These are phyloP conservation scores for Alopecurus myosuroides DNA, from an alignment of 176 grass and related monocot genomes.

Conservation along the genomic window DNA sequence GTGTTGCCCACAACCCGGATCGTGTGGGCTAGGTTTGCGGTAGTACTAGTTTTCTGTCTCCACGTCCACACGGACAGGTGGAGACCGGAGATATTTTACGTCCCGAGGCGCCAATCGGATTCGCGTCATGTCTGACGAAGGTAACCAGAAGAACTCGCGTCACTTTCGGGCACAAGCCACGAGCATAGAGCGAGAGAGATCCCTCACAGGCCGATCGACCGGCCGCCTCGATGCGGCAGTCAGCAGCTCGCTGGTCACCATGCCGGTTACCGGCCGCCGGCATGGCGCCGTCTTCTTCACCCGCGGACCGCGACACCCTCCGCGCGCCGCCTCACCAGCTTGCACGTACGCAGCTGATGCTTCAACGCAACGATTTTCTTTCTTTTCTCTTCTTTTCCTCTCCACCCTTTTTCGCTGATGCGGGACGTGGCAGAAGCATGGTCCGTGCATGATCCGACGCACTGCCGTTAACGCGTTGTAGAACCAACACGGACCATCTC, in stretches of 20 bases:
- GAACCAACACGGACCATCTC: background rate
- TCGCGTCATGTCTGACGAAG: background rate
- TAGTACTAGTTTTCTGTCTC: background rate
- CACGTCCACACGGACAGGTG: background rate
- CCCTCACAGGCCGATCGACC: background rate
- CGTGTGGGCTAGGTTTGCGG: too few relatives aligned
- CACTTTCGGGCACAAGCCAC: background rate
- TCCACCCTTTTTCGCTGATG: background rate
- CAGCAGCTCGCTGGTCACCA: background rate
- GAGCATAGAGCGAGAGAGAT: background rate
- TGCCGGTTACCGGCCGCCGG: background rate
- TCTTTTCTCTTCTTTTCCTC: background rate
- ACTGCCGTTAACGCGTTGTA: background rate
- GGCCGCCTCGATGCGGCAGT: background rate
- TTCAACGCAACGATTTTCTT: constrained; percentile 48
- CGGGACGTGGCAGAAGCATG: background rate
- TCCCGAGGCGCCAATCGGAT: constrained; percentile 1
- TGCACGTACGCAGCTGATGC: constrained; percentile 42
- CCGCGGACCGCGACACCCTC: background rate
- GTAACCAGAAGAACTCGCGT: background rate
- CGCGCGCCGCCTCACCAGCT: background rate
- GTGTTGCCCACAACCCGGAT: too few relatives aligned
- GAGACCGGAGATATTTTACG: background rate
- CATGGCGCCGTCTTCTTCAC: constrained; percentile 28
- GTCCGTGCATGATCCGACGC: background rate